Base-by-base conservation (phyloP, 805 yeast species). In the Tetrapisispora iriomotensis region DNA sequence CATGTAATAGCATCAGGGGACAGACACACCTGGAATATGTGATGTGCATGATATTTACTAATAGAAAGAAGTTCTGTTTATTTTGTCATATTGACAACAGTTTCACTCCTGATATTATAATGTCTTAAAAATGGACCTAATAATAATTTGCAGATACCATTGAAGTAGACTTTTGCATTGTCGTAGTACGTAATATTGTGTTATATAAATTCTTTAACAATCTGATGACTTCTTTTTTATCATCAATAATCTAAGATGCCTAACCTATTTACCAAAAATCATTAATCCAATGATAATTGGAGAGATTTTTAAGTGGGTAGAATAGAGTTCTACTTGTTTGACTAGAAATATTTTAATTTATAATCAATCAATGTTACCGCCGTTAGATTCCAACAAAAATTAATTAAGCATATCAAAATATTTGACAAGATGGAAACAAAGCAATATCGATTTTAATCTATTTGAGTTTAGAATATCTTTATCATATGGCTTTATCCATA, bases 31-130 rank as follows among this genome's bases (percentile, higher is more conserved):
- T n/a, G n/a, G n/a, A n/a, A n/a, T n/a, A n/a, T n/a, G n/a, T n/a
- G n/a, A n/a, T n/a, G n/a, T n/a, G n/a, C n/a, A n/a, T n/a, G n/a
- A n/a, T n/a, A n/a, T n/a, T n/a, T n/a, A n/a, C n/a, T n/a, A n/a
- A n/a, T n/a, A n/a, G n/a, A n/a, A n/a, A n/a, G n/a, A n/a, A n/a
- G n/a, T n/a, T n/a, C n/a, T n/a, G n/a, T n/a, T n/a, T n/a, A 49
- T 57, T 77, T 77, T 23, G 77, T 60, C 47, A 77, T 42, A 41
- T 77, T 75, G 13, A 75, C 78, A 37, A 77, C 68, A 32, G 65
- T 66, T 31, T 72, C 74, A 45, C 82, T 64, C 6, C 66, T 66
- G 46, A 77, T 77, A 32, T 68, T 60, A 58, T 64, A 75, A 40
- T 65, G 62, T 45, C 66, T 65, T 43, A 77, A 48, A 48, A 75